These are phyloP conservation scores for Monosporascus cannonballus DNA, from an alignment of 2,329 filamentous ascomycete genomes.

Conservation along the genomic window DNA sequence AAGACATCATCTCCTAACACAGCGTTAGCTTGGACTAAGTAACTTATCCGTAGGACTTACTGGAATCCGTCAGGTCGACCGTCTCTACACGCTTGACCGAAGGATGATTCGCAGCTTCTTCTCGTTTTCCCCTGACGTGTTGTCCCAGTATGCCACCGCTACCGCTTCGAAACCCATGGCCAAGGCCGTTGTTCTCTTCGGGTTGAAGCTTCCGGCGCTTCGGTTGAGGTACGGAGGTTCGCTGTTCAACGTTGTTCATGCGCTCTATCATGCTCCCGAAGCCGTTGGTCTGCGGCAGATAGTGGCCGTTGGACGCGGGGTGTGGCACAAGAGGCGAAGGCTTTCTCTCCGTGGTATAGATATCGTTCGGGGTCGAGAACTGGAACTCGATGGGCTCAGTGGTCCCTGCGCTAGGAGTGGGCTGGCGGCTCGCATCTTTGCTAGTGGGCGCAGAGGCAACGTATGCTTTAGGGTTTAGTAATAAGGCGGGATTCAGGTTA, in stretches of 20 bases:
- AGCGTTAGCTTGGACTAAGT: slow-evolving; percentile 13
- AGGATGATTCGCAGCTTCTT: slow-evolving; percentile 32
- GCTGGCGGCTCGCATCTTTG: slow-evolving; percentile 13
- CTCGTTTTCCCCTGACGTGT: slow-evolving; percentile 57
- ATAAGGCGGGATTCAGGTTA: slow-evolving; percentile 34
- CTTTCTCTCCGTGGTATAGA: slow-evolving; percentile 12
- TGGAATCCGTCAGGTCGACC: slow-evolving; percentile 51
- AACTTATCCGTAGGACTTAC: slow-evolving; percentile 37
- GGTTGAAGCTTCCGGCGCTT: slow-evolving; percentile 59
- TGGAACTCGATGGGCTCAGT: slow-evolving; percentile 36
- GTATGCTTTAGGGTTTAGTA: slow-evolving; percentile 36
- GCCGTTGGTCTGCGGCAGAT: slow-evolving; percentile 27
- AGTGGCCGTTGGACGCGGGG: slow-evolving; percentile 7
- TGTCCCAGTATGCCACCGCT: slow-evolving; percentile 56
- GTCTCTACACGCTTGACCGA: slow-evolving; percentile 31
- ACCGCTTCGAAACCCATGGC: slow-evolving; percentile 36
- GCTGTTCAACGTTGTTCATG: slow-evolving; percentile 68
- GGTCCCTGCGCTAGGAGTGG: slow-evolving; percentile 21
- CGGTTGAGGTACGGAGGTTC: slow-evolving; percentile 48
- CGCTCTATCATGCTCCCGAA: slow-evolving; percentile 64
- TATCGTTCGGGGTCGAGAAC: slow-evolving; percentile 25
- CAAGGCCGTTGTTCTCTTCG: slow-evolving; percentile 36
- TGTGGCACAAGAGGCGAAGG: slow-evolving; percentile 9
- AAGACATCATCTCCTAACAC: slow-evolving; percentile 42
- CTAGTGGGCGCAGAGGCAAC: slow-evolving; percentile 9